Base-by-base conservation (phyloP, 192 early-diverging fungal genomes). In the Linnemannia exigua region DNA sequence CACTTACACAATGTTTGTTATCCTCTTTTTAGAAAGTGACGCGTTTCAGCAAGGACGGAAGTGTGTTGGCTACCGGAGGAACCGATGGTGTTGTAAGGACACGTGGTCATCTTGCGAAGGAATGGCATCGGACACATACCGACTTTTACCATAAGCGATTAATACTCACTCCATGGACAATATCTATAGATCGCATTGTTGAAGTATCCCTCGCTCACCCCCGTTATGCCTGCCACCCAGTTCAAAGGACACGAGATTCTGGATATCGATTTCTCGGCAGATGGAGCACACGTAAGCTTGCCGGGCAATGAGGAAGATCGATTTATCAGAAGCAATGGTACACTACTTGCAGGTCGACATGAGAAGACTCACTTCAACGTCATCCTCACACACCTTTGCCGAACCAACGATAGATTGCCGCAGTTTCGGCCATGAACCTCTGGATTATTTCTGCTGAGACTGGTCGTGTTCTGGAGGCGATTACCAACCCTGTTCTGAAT, bases 11-110 rank as follows among this genome's bases (percentile, higher is more conserved):
- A 15, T 25, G 3, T 63, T 66, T 33, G 63, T 31, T 15, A 54
- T 35, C 38, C 78, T 16, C 2, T 75, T 50, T 8, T 3, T 81
- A 95, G 91, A 88, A 83, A 90, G 91, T 92, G 4, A 89, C 88
- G n/a, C 80, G 90, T 22, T 95, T 95, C 84, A 94, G 89, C 80
- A 85, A 88, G 33, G 92, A 95, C 84, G 95, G 95, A 28, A 89
- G 87, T 52, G 77, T 92, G 50, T 72, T 96, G 28, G 89, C 92
- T 25, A 92, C 92, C 5, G 95, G 93, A 19, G 91, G 92, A 67
- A 93, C 95, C 8, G 94, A 95, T 72, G 95, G 95, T 47, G 90
- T 91, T 74, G 93, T 94, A 87, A 77, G 74, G 16, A 31, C 2
- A 28, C 28, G 3, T 31, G 28, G 15, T 12, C 28, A 14, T 63